Conservation (phyloP, 23 red algal genomes). For the Cyanidium caldarium region DNA sequence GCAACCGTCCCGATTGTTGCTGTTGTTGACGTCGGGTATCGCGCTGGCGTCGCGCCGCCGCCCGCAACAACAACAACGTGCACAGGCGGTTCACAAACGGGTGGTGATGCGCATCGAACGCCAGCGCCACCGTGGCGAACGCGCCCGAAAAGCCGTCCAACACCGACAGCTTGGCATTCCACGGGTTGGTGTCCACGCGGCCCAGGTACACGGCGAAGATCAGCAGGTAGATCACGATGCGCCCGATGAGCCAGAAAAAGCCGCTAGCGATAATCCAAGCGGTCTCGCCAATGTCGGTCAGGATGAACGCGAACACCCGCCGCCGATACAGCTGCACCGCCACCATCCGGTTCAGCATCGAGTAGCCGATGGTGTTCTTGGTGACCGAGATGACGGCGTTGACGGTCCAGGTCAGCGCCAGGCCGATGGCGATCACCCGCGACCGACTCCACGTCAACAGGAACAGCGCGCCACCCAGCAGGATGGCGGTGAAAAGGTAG, state of each 20-base stretch:
- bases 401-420: background rate
- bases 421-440: background rate
- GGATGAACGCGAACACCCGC: background rate
- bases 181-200: background rate
- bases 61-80: background rate
- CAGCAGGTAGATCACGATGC: background rate
- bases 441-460: constrained; percentile 2
- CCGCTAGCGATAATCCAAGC: constrained; percentile 1
- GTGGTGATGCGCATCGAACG: background rate
- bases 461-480: background rate
- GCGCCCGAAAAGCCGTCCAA: background rate
- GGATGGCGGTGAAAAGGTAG: background rate
- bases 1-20: background rate
- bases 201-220: background rate
- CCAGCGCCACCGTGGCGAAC: background rate
- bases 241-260: background rate
- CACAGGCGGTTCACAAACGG: constrained; percentile 6
- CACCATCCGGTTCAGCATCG: constrained; percentile 5
- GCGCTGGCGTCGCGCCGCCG: background rate
- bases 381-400: constrained; percentile 1
- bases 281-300: background rate
- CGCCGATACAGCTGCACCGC: background rate
- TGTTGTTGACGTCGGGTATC: background rate
- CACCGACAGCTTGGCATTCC: background rate
- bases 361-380: constrained; percentile 7